A percentile compares a stretch with the other conserved stretches of the same genome.
These are phyloP conservation scores for Elongisporangium anandrum DNA, from an alignment of 352 stramenopile species.

Conservation along the genomic window DNA sequence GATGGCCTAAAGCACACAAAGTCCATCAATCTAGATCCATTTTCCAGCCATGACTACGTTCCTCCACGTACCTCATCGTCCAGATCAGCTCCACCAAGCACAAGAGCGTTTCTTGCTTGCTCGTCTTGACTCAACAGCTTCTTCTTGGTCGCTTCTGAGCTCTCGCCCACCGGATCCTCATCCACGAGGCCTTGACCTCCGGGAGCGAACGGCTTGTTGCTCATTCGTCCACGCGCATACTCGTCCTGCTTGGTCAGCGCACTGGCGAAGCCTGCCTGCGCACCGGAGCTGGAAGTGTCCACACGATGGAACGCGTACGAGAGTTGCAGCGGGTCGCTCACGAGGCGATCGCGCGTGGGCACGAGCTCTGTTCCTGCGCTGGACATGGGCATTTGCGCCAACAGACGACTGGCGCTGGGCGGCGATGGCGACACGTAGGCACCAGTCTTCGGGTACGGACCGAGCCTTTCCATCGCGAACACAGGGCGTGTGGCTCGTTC, in stretches of 20 bases:
- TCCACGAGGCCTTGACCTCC: slow-evolving; percentile 57
- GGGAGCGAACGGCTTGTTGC: slow-evolving; percentile 67
- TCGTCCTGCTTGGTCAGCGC: slow-evolving; percentile 73
- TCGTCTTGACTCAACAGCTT: slow-evolving; percentile 23
- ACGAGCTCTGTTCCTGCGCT: slow-evolving; percentile 46
- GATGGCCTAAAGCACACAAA: slow-evolving; percentile 2
- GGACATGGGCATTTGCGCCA: slow-evolving; percentile 75
- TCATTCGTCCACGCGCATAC: slow-evolving; percentile 76
- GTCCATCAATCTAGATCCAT: neutral
- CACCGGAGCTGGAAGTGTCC: slow-evolving; percentile 19
- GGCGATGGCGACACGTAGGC: slow-evolving; percentile 10
- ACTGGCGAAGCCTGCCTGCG: slow-evolving; percentile 53
- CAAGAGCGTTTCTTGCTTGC: slow-evolving; percentile 29
- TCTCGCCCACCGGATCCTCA: neutral
- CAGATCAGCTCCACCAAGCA: slow-evolving; percentile 16
- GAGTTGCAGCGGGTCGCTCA: slow-evolving; percentile 44
- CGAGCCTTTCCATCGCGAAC: slow-evolving; percentile 39
- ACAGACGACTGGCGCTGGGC: slow-evolving; percentile 38
- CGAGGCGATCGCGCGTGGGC: slow-evolving; percentile 35
- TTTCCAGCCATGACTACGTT: neutral
- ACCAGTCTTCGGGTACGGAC: slow-evolving; percentile 20
- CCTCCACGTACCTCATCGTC: slow-evolving; percentile 19
- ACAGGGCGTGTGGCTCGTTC: slow-evolving; percentile 21
- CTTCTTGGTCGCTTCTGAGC: slow-evolving; percentile 6
- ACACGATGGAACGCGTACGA: slow-evolving; percentile 59